These are phyloP conservation scores for Beauveria asiatica DNA, from an alignment of 2,329 filamentous ascomycete genomes.

Conservation along the genomic window DNA sequence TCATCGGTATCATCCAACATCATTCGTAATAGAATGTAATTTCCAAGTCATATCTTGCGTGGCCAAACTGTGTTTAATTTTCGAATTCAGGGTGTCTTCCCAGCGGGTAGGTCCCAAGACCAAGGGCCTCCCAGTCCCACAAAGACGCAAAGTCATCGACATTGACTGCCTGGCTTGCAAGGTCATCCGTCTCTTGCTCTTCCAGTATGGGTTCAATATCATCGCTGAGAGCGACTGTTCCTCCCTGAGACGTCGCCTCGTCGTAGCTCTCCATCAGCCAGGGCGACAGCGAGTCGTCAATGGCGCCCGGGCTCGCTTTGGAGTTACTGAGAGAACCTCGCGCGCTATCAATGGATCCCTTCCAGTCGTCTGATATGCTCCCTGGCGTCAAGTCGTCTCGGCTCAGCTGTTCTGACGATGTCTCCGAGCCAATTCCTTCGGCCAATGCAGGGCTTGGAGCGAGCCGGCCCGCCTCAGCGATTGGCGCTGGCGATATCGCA, in stretches of 20 bases:
- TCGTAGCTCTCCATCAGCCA: background rate
- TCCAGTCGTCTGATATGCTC: conserved; percentile 2
- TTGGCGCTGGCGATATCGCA: background rate
- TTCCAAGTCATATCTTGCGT: background rate
- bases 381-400: background rate
- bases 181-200: background rate
- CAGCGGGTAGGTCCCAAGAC: background rate
- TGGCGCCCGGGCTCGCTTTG: background rate
- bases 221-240: background rate
- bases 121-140: conserved; percentile 9
- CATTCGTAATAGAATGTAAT: background rate
- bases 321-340: background rate
- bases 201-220: background rate
- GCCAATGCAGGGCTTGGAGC: background rate
- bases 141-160: conserved; percentile 3
- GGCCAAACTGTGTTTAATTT: background rate
- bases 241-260: background rate
- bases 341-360: background rate
- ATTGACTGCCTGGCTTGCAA: background rate
- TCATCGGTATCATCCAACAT: background rate
- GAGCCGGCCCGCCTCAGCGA: background rate
- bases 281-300: conserved; percentile 6
- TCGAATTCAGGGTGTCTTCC: background rate
- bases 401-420: background rate
- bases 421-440: background rate